Conservation (phyloP, 2,329 filamentous ascomycete genomes). For the Fusarium paranaense region DNA sequence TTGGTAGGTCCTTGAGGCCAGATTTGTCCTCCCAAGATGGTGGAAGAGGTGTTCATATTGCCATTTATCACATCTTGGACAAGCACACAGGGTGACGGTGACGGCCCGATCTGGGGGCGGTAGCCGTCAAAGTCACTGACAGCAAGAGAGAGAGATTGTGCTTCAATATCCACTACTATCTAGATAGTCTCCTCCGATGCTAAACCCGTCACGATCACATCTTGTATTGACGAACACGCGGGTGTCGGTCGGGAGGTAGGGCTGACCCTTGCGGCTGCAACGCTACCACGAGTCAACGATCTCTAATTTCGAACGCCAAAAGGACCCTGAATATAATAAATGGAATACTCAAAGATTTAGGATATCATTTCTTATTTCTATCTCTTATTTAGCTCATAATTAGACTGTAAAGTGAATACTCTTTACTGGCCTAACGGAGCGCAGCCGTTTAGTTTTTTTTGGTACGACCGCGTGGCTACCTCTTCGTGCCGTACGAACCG, state of each 20-base stretch:
- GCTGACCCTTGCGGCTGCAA: slow-evolving; percentile 4
- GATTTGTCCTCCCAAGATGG: neutral
- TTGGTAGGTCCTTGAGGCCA: neutral
- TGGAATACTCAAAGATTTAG: too few relatives aligned
- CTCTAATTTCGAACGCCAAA: too few relatives aligned
- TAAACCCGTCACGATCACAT: neutral
- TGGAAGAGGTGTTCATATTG: neutral
- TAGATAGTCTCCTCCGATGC: neutral
- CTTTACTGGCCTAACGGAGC: too few relatives aligned
- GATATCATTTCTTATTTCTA: too few relatives aligned
- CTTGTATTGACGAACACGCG: neutral
- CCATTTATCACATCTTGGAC: neutral
- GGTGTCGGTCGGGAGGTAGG: neutral
- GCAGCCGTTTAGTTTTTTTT: too few relatives aligned
- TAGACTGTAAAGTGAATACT: too few relatives aligned
- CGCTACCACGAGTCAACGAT: neutral
- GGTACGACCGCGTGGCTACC: neutral
- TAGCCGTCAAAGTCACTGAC: too few relatives aligned
- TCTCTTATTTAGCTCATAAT: too few relatives aligned
- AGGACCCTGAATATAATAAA: too few relatives aligned
- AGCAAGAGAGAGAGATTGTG: neutral
- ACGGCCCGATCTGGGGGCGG: neutral
- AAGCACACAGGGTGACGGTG: neutral
- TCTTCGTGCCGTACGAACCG: neutral
- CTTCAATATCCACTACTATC: neutral